Conservation (phyloP, 176 grass and related monocot species). For the Oryza nivara region DNA sequence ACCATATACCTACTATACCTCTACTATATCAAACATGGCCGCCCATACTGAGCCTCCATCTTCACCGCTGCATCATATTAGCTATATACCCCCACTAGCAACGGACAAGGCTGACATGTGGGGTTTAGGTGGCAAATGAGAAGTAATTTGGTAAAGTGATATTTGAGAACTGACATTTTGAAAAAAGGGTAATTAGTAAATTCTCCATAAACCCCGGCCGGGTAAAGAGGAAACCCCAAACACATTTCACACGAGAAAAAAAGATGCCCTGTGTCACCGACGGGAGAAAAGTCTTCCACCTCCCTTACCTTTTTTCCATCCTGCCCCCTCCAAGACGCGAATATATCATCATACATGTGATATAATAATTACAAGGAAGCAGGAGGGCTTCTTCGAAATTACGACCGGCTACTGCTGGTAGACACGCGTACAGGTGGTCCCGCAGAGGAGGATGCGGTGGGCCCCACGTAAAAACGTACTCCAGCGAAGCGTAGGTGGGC, state of each 20-base stretch:
- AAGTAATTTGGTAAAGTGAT: too few species aligned
- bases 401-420: background rate
- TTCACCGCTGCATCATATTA: too few species aligned
- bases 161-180: too few species aligned
- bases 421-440: background rate
- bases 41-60: background rate
- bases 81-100: too few species aligned
- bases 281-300: background rate
- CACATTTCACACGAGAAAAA: background rate
- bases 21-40: background rate
- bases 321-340: background rate
- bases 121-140: too few species aligned
- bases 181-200: too few species aligned
- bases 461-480: background rate
- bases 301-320: background rate
- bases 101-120: too few species aligned
- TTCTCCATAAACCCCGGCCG: background rate
- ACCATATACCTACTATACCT: background rate
- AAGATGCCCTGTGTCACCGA: background rate
- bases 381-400: background rate
- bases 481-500: background rate
- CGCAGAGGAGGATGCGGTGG: background rate
- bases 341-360: too few species aligned
- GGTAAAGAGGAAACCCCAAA: background rate
- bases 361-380: fast-evolving